These are phyloP conservation scores for Aureobasidium musti DNA, from an alignment of 2,329 filamentous ascomycete species.

Conservation along the genomic window DNA sequence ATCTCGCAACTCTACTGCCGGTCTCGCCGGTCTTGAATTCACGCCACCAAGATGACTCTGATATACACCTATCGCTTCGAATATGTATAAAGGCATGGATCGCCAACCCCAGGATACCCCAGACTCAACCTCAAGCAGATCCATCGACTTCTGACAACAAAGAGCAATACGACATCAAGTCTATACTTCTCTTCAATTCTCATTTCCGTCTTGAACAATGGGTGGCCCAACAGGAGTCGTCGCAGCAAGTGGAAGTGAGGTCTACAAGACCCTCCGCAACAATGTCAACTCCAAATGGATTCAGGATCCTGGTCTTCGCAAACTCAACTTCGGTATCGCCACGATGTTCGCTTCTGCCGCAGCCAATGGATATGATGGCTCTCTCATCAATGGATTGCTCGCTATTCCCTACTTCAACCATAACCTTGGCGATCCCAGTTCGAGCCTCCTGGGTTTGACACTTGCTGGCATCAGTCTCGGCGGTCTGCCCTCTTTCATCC, in stretches of 20 bases:
- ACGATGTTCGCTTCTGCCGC: constrained; percentile 35
- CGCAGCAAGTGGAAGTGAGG: constrained; percentile 29
- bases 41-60: background rate
- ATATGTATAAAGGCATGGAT: constrained; percentile 3
- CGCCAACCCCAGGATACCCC: constrained; percentile 12
- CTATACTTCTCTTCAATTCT: background rate
- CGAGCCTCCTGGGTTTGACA: constrained; percentile 37
- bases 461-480: constrained; percentile 37
- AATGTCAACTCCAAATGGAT: constrained; percentile 33
- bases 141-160: background rate
- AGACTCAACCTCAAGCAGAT: constrained; percentile 8
- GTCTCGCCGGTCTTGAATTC: background rate
- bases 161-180: background rate
- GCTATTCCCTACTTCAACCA: constrained; percentile 42
- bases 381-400: constrained; percentile 42
- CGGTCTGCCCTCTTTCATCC: constrained; percentile 35
- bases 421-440: constrained; percentile 37
- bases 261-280: constrained; percentile 33
- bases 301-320: constrained; percentile 33
- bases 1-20: background rate
- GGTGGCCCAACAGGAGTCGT: constrained; percentile 21
- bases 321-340: constrained; percentile 33
- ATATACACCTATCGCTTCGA: background rate
- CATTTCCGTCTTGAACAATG: background rate
- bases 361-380: constrained; percentile 39